Conservation (phyloP, 305 asterid genomes). For the Fraxinus floribunda region DNA sequence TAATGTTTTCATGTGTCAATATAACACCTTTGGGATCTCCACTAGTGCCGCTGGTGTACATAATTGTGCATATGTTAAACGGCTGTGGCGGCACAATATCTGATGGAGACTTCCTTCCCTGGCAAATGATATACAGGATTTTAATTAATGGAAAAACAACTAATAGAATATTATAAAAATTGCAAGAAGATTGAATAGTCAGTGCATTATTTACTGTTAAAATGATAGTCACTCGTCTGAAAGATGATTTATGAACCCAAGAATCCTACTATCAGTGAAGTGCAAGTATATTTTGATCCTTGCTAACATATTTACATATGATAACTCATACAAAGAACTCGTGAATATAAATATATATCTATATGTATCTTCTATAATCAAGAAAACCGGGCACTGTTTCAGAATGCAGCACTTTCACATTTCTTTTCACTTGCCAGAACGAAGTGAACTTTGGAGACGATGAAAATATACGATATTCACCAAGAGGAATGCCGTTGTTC, state of each 20-base stretch:
- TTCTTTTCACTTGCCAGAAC: not conserved
- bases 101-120: slow-evolving; percentile 65
- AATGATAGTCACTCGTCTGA: not conserved
- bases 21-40: slow-evolving; percentile 95
- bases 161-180: not conserved
- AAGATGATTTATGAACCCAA: not conserved
- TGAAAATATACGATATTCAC: not conserved
- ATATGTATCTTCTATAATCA: not conserved
- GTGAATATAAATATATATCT: not conserved
- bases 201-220: not conserved
- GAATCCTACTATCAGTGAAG: not conserved
- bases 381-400: not conserved
- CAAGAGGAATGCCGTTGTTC: not conserved
- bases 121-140: not conserved
- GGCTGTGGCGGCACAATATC: slow-evolving; percentile 68
- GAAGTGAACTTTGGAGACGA: not conserved
- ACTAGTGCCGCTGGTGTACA: slow-evolving; percentile 99
- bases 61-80: slow-evolving; percentile 63
- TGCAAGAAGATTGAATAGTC: not conserved
- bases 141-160: slow-evolving; percentile 7
- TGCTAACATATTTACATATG: not conserved
- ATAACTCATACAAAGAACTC: not conserved
- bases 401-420: not conserved
- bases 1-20: slow-evolving; percentile 76
- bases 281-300: not conserved